Conservation (phyloP, 2,329 filamentous ascomycete genomes). For the Fusarium sp. region DNA sequence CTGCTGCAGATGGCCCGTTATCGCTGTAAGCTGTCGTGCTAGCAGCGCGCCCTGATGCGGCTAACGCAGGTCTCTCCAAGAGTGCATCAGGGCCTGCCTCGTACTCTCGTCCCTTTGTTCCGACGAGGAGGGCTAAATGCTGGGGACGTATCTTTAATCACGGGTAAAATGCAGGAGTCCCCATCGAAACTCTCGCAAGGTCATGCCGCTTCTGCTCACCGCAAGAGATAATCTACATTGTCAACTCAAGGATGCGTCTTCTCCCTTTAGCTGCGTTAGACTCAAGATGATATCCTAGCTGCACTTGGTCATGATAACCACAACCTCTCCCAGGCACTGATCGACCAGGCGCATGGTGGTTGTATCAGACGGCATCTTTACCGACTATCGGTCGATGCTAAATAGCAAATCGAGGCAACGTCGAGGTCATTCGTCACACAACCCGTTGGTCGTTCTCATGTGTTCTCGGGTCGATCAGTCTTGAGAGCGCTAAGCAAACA, state of each 20-base stretch:
- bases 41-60: not conserved
- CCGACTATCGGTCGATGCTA: not conserved
- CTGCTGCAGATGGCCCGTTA: not conserved
- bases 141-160: not conserved
- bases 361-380: conserved; percentile 8
- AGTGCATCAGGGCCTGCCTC: not conserved
- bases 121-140: not conserved
- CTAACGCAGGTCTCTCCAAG: not conserved
- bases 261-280: not conserved
- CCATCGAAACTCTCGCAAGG: too few species aligned
- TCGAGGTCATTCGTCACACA: not conserved
- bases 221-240: too few species aligned
- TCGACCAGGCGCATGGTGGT: conserved; percentile 14
- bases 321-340: not conserved
- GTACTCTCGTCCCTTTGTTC: conserved; percentile 1
- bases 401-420: not conserved
- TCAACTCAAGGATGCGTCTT: too few species aligned
- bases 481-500: conserved; percentile 7
- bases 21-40: not conserved
- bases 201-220: too few species aligned
- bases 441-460: conserved; percentile 17
- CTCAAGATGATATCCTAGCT: not conserved
- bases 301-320: not conserved
- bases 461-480: conserved; percentile 12
- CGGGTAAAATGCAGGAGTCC: too few species aligned